Evolutionary conservation across 2,329 filamentous ascomycete genomes (phyloP), one percentile per base, ranked within the genome.

Genomic region (Stagonosporopsis rhizophila): DNA sequence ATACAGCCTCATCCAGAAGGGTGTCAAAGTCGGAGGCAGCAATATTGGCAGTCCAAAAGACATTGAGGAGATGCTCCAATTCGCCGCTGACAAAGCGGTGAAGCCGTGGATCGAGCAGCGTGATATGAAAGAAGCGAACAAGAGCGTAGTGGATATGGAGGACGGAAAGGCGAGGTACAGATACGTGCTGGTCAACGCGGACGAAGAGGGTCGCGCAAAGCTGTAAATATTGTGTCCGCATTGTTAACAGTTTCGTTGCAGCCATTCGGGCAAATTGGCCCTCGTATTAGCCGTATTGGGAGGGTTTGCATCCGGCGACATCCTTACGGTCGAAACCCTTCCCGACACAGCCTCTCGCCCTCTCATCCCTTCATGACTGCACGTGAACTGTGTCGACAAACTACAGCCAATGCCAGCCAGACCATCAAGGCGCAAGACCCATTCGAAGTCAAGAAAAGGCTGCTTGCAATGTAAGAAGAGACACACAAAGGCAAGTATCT

Each of bases 61-160:
- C 62, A 87, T 88, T 55, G 74, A 79, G 46, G 82, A 86, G 64
- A 89, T 89, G 86, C 65, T 89, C 53, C 62, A 82, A 52, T 79
- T 89, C 54, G 86, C 83, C 7, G 85, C 79, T 0, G 81, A 86
- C 50, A 83, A 87, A 74, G 79, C 81, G 7, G 75, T 89, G 34
- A 80, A 83, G 74, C 80, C 85, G 1, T 85, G 83, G 82, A 82
- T 92, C 34, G 84, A 91, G 79, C 80, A 80, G 69, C 77, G 82
- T 32, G 79, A 81, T 0, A 79, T 89, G 79, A 82, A 80, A 45
- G 68, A 75, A n/a, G 74, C 70, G 2, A 88, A 88, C 70, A 67
- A 82, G 69, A 80, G 79, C 2, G 74, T 88, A 25, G 64, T 86
- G 17, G 85, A 87, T 58, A 80, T 88, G 77, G 81, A 83, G 12